Base-by-base conservation (phyloP, 108 stramenopile genomes). In the Cyclotella cryptica region DNA sequence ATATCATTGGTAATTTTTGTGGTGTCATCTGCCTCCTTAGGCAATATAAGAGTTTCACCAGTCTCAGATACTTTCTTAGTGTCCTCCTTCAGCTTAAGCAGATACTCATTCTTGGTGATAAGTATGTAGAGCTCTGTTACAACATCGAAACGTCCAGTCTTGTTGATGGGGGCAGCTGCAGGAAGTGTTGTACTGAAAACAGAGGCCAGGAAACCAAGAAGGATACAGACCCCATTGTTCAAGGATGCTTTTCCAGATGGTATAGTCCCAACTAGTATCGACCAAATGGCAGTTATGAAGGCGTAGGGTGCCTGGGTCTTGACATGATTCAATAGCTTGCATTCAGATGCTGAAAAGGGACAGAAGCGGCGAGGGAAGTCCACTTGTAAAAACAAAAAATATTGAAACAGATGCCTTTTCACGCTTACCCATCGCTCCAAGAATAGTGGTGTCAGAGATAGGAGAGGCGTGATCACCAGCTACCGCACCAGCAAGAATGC, bases 391-490 rank as follows among this genome's bases (percentile, higher is more conserved):
- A 35, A 35, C n/a, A n/a, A n/a, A n/a, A n/a, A n/a, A n/a, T n/a
- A n/a, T n/a, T n/a, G n/a, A n/a, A n/a, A n/a, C n/a, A n/a, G n/a
- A n/a, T n/a, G n/a, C n/a, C n/a, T n/a, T n/a, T n/a, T n/a, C n/a
- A n/a, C n/a, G 35, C 35, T 35, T 35, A 35, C 35, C 86, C 77
- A 90, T 68, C 17, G 88, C 42, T 47, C 76, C 73, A 40, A 93
- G 76, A 29, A 93, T 88, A 22, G 92, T 93, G 13, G 92, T 93
- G 72, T 93, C 92, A 5, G 84, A 86, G 57, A 93, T 90, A 6
- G 89, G 89, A 46, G 80, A 83, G 22, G 83, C 74, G 74, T 93
- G 92, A 74, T 93, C 92, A 28, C 92, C 92, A 30, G 86, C 86
- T 12, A 90, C 89, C 2, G 87, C 74, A 10, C 92, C 92, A 41